Evolutionary conservation across 306 rosid genomes (phyloP), one percentile per base, ranked within the genome.

Genomic region (Ammopiptanthus mongolicus): DNA sequence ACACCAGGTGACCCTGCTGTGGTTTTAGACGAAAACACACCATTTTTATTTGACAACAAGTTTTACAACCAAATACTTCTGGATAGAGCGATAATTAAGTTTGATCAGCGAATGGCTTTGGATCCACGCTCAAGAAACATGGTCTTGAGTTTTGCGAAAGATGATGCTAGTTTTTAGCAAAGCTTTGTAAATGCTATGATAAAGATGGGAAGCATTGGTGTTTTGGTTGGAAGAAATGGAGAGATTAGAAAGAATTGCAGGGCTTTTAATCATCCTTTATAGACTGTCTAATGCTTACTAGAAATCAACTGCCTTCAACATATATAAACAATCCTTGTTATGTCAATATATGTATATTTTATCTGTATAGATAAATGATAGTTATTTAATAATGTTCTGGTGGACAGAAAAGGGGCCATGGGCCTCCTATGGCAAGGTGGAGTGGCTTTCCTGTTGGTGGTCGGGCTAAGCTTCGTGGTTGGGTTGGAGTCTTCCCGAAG

Each of bases 231-330:
- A 3, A 68, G 33, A 14, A 69, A 73, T 0, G 90, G 88, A 3
- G 85, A 89, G 55, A 82, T 89, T 22, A 82, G 88, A 65, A 82
- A 71, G 44, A 85, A 85, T 41, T 85, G 91, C 12, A 78, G 90
- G 47, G 88, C 55, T 63, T 82, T 89, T 29, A 89, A 85, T 67
- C 2, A 6, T 10, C 70, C 29, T 44, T 5, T 3, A 31, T 29
- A 60, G 44, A 59, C 28, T 56, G 34, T 25, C 0, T 59, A 11
- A 23, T 56, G 15, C n/a, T 6, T 25, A 21, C 6, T 21, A 19
- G n/a, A 22, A 23, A 52, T 8, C 5, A 21, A 22, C 6, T 3
- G n/a, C 61, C 7, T 53, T 53, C n/a, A 53, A 13, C 13, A 39
- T 39, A 3, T 41, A 11, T 41, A 3, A 1, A 6, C 1, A 36